These are phyloP conservation scores for Nepenthes alata DNA, from an alignment of 179 eudicot genomes.

Conservation along the genomic window DNA sequence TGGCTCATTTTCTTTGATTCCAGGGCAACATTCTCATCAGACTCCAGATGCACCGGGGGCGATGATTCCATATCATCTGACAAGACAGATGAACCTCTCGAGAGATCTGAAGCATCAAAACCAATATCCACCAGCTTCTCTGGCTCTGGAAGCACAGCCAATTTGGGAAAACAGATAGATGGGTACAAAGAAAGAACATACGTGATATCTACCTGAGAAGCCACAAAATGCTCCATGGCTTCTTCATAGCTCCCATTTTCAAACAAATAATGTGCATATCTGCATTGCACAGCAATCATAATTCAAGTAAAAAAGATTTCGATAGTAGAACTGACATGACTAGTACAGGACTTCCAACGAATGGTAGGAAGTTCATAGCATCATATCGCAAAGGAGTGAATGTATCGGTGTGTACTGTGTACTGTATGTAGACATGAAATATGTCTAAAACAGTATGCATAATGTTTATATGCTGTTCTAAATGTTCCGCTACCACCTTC, in stretches of 20 bases:
- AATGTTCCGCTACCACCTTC: no score
- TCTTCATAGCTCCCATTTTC: slow-evolving; percentile 96
- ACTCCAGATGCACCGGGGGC: slow-evolving; percentile 31
- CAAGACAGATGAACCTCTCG: slow-evolving; percentile 65
- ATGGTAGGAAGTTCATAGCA: no score
- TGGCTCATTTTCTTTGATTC: slow-evolving; percentile 90
- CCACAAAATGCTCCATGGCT: slow-evolving; percentile 90
- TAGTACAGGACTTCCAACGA: no score
- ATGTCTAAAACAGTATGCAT: no score
- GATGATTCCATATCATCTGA: slow-evolving; percentile 86
- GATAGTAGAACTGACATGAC: not conserved
- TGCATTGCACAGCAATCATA: slow-evolving; percentile 22
- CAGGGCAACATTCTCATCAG: slow-evolving; percentile 49
- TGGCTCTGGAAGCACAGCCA: slow-evolving; percentile 55
- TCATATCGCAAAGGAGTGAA: no score
- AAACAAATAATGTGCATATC: slow-evolving; percentile 86
- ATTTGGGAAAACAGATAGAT: slow-evolving; percentile 66
- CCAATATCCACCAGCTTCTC: slow-evolving; percentile 61
- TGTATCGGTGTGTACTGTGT: no score
- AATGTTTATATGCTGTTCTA: no score
- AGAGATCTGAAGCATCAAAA: slow-evolving; percentile 50
- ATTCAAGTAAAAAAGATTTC: not conserved
- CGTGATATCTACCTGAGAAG: slow-evolving; percentile 89
- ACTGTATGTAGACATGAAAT: no score
- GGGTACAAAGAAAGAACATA: slow-evolving; percentile 92